Evolutionary conservation across 306 rosid genomes (phyloP).

Genomic region (Erythrophleum fordii): DNA sequence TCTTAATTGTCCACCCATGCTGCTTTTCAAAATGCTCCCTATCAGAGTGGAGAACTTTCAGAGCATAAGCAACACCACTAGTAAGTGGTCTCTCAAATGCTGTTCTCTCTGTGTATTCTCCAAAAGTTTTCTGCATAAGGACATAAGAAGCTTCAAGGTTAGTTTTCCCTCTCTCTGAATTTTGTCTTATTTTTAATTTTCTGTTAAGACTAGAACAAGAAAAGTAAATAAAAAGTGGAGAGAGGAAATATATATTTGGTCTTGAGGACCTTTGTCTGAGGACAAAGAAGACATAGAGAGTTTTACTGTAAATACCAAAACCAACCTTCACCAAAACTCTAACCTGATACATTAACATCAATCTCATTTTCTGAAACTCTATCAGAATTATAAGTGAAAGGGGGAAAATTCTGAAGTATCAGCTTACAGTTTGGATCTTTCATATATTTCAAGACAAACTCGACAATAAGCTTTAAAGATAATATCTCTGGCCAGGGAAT

Average conservation of each 20-base stretch:
- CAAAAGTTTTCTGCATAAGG: constrained; percentile 75
- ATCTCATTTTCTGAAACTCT: background rate
- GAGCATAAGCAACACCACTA: constrained; percentile 96
- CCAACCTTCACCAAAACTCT: background rate
- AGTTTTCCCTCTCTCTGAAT: constrained; percentile 7
- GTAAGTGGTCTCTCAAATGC: constrained; percentile 96
- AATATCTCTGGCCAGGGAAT: background rate
- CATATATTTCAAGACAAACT: background rate
- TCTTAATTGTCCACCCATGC: constrained; percentile 93
- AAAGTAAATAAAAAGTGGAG: constrained; percentile 6
- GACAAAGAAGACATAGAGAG: background rate
- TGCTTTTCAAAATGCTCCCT: constrained; percentile 77
- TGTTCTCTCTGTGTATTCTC: constrained; percentile 89
- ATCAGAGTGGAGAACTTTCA: constrained; percentile 83
- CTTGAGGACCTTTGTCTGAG: background rate
- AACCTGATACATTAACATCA: constrained; percentile 1
- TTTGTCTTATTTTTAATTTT: background rate
- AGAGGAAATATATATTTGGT: background rate
- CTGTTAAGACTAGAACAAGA: background rate
- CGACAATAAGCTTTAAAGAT: background rate
- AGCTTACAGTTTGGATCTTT: background rate
- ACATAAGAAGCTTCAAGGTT: constrained; percentile 31
- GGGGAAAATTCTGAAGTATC: background rate
- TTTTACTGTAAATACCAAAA: background rate
- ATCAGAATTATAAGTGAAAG: constrained; percentile 8